Base-by-base conservation (phyloP, 1,284 basidiomycete species). In the Entoloma clypeatum region DNA sequence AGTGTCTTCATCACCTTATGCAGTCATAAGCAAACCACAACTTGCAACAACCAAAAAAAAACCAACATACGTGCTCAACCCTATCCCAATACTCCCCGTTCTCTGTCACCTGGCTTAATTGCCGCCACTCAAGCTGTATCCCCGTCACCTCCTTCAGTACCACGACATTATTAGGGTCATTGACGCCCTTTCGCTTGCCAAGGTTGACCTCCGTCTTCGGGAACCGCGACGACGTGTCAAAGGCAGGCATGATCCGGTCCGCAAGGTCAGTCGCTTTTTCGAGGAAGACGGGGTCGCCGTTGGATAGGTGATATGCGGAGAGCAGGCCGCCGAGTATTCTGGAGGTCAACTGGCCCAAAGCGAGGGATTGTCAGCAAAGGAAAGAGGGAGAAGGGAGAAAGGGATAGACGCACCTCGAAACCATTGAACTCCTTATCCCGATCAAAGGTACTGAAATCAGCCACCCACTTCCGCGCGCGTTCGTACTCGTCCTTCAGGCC, bases 101-200 rank as follows among this genome's bases (percentile, higher is more conserved):
- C 4, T 80, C 84, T 0, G 86, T 92, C 38, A 95, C 61, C 48
- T 85, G 65, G 29, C 81, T 81, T 8, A 98, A 73, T 59, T 96
- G 95, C 53, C 87, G 84, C 61, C 96, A 81, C 63, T 95, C 93
- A 19, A 96, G 76, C 62, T 94, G 91, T 18, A 92, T 63, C 0
- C 86, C 91, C 2, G 85, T 75, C 5, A 80, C 83, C 61, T 95
- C 92, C 0, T 93, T 91, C 1, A 92, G 82, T 55, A 84, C 88
- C 38, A 86, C 77, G 11, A 86, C 64, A 6, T 79, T 80, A 53
- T 84, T 80, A 1, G 48, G 52, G 48, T 92, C 84, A 0, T 78
- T 67, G 2, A 86, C 75, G 0, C 84, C 90, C 47, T 76, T 56
- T 10, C 78, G 72, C 35, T 72, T 67, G 3, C 68, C 77, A 7